Base-by-base conservation (phyloP, 192 early-diverging fungal genomes). In the Tieghemiomyces parasiticus region DNA sequence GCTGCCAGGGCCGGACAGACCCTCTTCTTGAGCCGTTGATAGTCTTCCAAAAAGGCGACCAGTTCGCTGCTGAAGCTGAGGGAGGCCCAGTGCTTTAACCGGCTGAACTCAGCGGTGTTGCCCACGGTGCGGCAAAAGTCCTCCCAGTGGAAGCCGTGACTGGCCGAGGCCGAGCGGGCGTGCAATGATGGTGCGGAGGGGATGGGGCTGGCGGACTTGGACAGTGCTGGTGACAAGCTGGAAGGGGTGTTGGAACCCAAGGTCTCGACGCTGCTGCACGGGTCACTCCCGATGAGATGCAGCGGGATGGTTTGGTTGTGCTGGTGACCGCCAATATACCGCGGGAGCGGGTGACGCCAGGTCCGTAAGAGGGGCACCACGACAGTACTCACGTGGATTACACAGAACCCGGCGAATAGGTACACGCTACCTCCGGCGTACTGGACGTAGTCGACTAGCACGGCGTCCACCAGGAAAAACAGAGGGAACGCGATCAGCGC, bases 21-120 rank as follows among this genome's bases (percentile, higher is more conserved):
- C 22, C 26, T 19, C 49, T 26, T 50, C 26, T 50, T 50, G 49
- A 50, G 26, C n/a, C 49, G 49, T 25, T 50, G 49, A 25, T 50
- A 50, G 49, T 50, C 49, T 26, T 50, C 49, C 24, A 50, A 28
- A 26, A 50, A 50, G 24, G 26, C 12, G 22, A 50, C 26, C 22
- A 50, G 26, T 25, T 50, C 49, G 26, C 26, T 50, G 12, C 24
- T 26, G 26, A 50, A 50, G 24, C 24, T 25, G 2, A 26, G 20
- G 49, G 49, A 26, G 9, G 49, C 49, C 20, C 20, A 50, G 24
- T 20, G 22, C 49, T 50, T 50, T 10, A 50, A 25, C 12, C 26
- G 49, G 4, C 26, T 25, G 49, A 10, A 20, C 49, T 28, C 22
- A 3, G 13, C 22, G 24, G 49, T 50, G 49, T 10, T 26, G 26